phyloP scores from a whole-genome alignment of 2,329 filamentous ascomycete species.

The Endothia cerciana region DNA sequence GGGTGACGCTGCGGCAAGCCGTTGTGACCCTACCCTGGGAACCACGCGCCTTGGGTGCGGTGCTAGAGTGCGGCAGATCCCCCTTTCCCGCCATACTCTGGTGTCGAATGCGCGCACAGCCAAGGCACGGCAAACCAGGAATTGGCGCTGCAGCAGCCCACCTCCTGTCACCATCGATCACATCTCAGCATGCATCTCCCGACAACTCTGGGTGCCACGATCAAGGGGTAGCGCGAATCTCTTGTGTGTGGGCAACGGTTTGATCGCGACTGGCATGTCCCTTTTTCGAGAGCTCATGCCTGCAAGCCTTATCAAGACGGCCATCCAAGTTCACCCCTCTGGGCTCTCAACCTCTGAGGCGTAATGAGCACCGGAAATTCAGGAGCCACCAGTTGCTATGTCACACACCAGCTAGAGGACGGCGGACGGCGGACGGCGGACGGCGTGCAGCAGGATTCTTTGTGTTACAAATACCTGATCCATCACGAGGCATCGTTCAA shows the following conservation, averaged over 20 bases:
- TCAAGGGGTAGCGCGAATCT: not conserved
- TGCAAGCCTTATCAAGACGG: conserved; percentile 8
- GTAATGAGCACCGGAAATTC: conserved; percentile 16
- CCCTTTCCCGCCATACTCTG: not conserved
- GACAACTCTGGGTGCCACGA: not conserved
- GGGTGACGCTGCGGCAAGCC: conserved; percentile 12
- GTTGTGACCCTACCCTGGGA: conserved; percentile 3
- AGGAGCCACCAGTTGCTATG: not conserved
- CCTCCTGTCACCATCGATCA: conserved; percentile 1
- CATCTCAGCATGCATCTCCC: not conserved
- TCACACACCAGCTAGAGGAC: not conserved
- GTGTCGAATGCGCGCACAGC: not conserved
- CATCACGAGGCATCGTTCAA: not conserved
- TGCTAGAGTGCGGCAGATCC: conserved; percentile 1
- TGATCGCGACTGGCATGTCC: conserved; percentile 1
- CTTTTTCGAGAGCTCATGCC: not conserved
- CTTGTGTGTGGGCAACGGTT: not conserved
- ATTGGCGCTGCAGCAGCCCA: not conserved
- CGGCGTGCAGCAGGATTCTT: not conserved
- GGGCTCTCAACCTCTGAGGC: not conserved
- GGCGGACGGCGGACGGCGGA: not conserved
- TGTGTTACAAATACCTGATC: not conserved
- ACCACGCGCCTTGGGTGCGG: conserved; percentile 2
- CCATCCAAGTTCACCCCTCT: too few species aligned
- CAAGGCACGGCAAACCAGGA: not conserved